phyloP scores from a whole-genome alignment of 768 basidiomycete genomes.

The Pleurotus citrinopileatus region DNA sequence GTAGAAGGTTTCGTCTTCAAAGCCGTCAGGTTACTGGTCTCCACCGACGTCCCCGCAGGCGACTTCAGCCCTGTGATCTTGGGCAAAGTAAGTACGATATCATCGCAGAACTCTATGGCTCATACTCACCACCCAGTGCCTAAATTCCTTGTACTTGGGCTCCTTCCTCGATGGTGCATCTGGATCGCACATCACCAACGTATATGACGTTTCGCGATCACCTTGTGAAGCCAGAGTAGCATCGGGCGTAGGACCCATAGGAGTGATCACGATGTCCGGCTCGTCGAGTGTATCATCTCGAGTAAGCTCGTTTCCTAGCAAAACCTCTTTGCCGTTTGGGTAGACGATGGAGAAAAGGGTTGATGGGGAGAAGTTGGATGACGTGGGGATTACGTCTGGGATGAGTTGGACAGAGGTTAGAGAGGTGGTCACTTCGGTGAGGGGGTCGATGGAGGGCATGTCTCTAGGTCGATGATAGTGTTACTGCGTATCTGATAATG shows the following conservation, averaged over 20 bases:
- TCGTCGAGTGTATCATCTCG: slow-evolving; percentile 41
- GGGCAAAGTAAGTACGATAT: too few relatives aligned
- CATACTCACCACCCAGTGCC: slow-evolving; percentile 54
- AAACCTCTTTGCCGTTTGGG: slow-evolving; percentile 35
- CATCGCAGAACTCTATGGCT: too few relatives aligned
- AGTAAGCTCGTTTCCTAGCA: slow-evolving; percentile 27
- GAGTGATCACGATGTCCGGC: slow-evolving; percentile 45
- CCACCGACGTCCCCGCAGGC: slow-evolving; percentile 19
- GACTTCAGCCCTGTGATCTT: slow-evolving; percentile 37
- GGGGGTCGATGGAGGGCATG: slow-evolving; percentile 29
- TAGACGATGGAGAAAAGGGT: slow-evolving; percentile 43
- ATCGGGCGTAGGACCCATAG: slow-evolving; percentile 30
- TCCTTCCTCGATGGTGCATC: slow-evolving; percentile 52
- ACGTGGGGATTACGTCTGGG: slow-evolving; percentile 40
- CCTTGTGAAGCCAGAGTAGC: slow-evolving; percentile 10
- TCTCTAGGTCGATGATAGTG: too few relatives aligned
- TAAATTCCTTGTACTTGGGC: slow-evolving; percentile 48
- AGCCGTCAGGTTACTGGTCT: slow-evolving; percentile 30
- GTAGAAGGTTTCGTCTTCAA: slow-evolving; percentile 42
- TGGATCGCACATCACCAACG: slow-evolving; percentile 57
- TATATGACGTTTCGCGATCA: slow-evolving; percentile 37
- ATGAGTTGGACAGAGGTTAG: slow-evolving; percentile 39
- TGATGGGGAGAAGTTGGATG: slow-evolving; percentile 29
- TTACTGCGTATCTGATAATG: too few relatives aligned
- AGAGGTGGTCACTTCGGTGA: slow-evolving; percentile 27